These are phyloP conservation scores for Blumeriella jaapii DNA, from an alignment of 2,329 filamentous ascomycete genomes.

Conservation along the genomic window DNA sequence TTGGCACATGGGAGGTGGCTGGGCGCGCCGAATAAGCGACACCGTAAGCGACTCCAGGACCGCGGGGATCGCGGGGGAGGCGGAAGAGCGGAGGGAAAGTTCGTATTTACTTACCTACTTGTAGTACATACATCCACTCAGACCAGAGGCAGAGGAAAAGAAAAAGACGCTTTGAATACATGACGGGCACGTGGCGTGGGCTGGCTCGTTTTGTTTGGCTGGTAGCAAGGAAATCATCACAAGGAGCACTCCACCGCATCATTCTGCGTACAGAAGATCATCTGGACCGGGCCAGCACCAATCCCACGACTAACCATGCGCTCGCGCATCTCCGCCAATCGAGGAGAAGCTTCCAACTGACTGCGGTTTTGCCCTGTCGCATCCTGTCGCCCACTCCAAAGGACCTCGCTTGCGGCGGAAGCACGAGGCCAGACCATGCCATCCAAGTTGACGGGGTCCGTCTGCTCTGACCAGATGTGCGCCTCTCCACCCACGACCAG, in stretches of 20 bases:
- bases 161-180: too few relatives aligned
- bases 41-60: too few relatives aligned
- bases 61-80: too few relatives aligned
- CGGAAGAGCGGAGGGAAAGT: too few relatives aligned
- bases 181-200: too few relatives aligned
- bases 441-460: slow-evolving; percentile 69
- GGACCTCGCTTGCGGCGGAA: slow-evolving; percentile 62
- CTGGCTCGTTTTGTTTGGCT: too few relatives aligned
- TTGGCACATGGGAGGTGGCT: too few relatives aligned
- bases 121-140: too few relatives aligned
- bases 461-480: slow-evolving; percentile 70
- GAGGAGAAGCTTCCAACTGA: slow-evolving; percentile 55
- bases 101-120: too few relatives aligned
- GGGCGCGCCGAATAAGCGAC: too few relatives aligned
- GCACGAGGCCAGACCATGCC: slow-evolving; percentile 67
- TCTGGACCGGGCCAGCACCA: slow-evolving; percentile 52
- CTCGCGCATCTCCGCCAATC: slow-evolving; percentile 67
- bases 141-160: too few relatives aligned
- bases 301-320: slow-evolving; percentile 60
- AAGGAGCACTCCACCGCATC: slow-evolving; percentile 36
- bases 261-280: slow-evolving; percentile 60
- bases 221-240: too few relatives aligned
- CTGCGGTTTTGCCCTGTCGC: slow-evolving; percentile 55
- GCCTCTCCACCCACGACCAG: slow-evolving; percentile 73
- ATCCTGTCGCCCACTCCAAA: slow-evolving; percentile 67